phyloP scores from a whole-genome alignment of 768 basidiomycete genomes.

The Psilocybe cubensis region DNA sequence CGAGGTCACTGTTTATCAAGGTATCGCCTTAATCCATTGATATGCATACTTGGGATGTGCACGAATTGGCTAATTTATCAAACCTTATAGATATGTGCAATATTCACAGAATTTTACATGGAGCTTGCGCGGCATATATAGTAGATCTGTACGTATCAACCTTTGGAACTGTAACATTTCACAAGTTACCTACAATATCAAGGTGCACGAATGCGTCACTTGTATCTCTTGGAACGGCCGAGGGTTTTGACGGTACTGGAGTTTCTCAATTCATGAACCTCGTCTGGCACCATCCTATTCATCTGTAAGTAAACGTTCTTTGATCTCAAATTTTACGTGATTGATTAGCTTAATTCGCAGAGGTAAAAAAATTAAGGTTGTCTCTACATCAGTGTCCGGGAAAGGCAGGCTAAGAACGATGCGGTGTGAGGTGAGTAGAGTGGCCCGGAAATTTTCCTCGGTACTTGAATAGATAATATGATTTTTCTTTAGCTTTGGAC shows the following conservation, averaged over 20 bases:
- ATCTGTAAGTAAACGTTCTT: conserved; percentile 28
- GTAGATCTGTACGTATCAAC: conserved; percentile 50
- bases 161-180: not conserved
- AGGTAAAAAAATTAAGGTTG: conserved; percentile 44
- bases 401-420: conserved; percentile 44
- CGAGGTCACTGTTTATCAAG: conserved; percentile 42
- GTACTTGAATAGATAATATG: not conserved
- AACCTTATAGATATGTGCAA: conserved; percentile 59
- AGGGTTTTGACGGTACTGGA: conserved; percentile 45
- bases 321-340: not conserved
- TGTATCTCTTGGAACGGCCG: conserved; percentile 40
- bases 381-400: conserved; percentile 45
- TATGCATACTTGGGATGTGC: not conserved
- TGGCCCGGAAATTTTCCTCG: not conserved
- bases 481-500: conserved; percentile 41
- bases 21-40: conserved; percentile 20
- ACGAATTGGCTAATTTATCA: not conserved
- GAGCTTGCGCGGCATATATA: conserved; percentile 58
- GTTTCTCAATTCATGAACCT: conserved; percentile 56
- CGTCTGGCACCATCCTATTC: conserved; percentile 49
- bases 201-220: conserved; percentile 51
- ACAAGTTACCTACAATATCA: not conserved
- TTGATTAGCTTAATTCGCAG: conserved; percentile 25
- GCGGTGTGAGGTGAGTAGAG: conserved; percentile 43
- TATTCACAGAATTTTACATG: conserved; percentile 50